These are phyloP conservation scores for Suhomyces kilbournensis DNA, from an alignment of 805 yeast species.

Conservation along the genomic window DNA sequence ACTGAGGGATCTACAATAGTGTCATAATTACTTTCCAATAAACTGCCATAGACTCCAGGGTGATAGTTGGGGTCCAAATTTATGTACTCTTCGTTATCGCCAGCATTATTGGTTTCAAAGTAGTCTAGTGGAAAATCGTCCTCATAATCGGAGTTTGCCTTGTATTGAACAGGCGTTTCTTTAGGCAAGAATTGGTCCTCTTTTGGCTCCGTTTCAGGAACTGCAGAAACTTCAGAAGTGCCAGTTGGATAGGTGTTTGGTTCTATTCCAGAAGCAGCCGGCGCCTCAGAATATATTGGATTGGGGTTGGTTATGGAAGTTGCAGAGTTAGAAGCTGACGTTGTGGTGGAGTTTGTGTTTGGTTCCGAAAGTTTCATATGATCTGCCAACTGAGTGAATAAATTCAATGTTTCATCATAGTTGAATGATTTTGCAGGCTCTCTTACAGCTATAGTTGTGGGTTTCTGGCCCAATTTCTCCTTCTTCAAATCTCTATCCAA, in stretches of 20 bases:
- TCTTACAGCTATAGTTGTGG: conserved; percentile 68
- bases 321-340: background rate
- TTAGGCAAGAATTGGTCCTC: conserved; percentile 9
- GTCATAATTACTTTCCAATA: conserved; percentile 17
- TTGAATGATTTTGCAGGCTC: conserved; percentile 82
- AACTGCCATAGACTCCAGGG: conserved; percentile 8
- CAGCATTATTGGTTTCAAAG: conserved; percentile 45
- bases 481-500: conserved; percentile 86
- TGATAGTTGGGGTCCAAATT: conserved; percentile 22
- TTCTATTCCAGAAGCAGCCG: background rate
- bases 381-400: conserved; percentile 54
- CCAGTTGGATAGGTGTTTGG: too few species aligned
- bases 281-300: background rate
- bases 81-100: conserved; percentile 20
- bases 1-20: conserved; percentile 18
- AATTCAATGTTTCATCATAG: conserved; percentile 51
- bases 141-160: conserved; percentile 36
- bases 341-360: background rate
- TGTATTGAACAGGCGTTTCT: conserved; percentile 23
- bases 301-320: background rate
- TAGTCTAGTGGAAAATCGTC: conserved; percentile 75
- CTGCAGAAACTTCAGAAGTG: background rate
- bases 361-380: conserved; percentile 27
- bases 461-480: conserved; percentile 56
- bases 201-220: conserved; percentile 3